Base-by-base conservation (phyloP, 2,329 filamentous ascomycete genomes). In the Mariannaea elegans region DNA sequence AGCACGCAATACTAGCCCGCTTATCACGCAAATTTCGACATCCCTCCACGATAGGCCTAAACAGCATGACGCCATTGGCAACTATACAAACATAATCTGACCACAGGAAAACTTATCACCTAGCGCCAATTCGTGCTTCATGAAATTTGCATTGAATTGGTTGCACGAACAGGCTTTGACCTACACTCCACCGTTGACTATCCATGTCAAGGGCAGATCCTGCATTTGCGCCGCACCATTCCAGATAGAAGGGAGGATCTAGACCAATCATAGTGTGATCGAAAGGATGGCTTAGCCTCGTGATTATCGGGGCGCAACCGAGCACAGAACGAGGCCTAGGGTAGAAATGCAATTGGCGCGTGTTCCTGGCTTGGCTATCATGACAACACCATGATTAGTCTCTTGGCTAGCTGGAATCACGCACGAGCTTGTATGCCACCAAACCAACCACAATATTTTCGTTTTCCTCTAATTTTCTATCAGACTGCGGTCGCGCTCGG, bases 1-100 rank as follows among this genome's bases (percentile, higher is more conserved):
- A 59, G 49, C 56, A 59, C 56, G 56, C 56, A 59, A 59, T 59
- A 32, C 18, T 27, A 48, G 39, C 49, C 34, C 31, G 46, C 36
- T n/a, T 21, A 54, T 59, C 29, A 36, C 56, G 49, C 21, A 24
- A 59, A 21, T 31, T 36, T 7, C 14, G 41, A 52, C 41, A 41
- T 41, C 32, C 24, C 32, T 14, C 49, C 47, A 38, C 42, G 36
- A 49, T 34, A 59, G 56, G 44, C 55, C 48, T 31, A 57, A 46
- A 18, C 44, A 38, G 29, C 36, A 59, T 59, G 49, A 54, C 49
- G 56, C 56, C 49, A 59, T 59, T 19, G 27, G 16, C 12, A 32
- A 31, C 44, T 18, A 44, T 18, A 23, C 24, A 16, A 13, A 48
- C 44, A 53, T 42, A 44, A 59, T 59, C 19, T 27, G 34, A 18